Percentiles rank a stretch among this genome's conserved stretches.
These are phyloP conservation scores for Nakaseomyces kungkrabaensis DNA, from an alignment of 1,139 yeast species.

Conservation along the genomic window DNA sequence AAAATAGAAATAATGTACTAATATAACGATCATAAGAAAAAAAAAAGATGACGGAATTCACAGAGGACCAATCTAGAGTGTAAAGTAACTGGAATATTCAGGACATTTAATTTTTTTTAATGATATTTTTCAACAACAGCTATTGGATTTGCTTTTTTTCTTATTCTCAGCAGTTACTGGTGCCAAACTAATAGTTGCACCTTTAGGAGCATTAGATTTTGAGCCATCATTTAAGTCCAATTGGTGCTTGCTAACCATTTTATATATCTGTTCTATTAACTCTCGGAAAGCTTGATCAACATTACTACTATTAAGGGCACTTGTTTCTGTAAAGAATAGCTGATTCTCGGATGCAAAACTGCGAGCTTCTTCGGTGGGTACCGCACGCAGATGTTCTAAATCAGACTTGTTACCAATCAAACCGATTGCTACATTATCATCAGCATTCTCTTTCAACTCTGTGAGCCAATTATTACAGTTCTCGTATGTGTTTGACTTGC, in stretches of 20 bases:
- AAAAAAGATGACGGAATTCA: too few species aligned
- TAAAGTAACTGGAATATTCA: too few species aligned
- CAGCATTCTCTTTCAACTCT: conserved; percentile 94
- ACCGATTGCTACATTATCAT: conserved; percentile 92
- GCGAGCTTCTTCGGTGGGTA: conserved; percentile 95
- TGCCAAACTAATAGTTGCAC: conserved; percentile 87
- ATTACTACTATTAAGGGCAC: conserved; percentile 89
- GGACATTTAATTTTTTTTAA: too few species aligned
- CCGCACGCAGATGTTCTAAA: conserved; percentile 90
- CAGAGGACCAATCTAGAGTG: too few species aligned
- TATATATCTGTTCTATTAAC: conserved; percentile 83
- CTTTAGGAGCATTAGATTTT: conserved; percentile 42
- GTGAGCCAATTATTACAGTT: conserved; percentile 91
- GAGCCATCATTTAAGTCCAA: conserved; percentile 57
- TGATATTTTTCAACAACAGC: conserved; percentile 44
- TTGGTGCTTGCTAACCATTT: conserved; percentile 80
- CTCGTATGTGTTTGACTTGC: conserved; percentile 88
- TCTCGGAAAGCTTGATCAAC: conserved; percentile 93
- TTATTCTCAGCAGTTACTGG: conserved; percentile 83
- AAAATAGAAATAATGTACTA: too few species aligned
- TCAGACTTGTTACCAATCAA: conserved; percentile 95
- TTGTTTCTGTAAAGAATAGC: conserved; percentile 90
- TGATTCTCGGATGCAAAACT: conserved; percentile 91
- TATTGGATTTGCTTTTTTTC: conserved; percentile 44
- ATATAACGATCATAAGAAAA: too few species aligned